These are phyloP conservation scores for Citrus australasica DNA, from an alignment of 345 rosid genomes.

Conservation along the genomic window DNA sequence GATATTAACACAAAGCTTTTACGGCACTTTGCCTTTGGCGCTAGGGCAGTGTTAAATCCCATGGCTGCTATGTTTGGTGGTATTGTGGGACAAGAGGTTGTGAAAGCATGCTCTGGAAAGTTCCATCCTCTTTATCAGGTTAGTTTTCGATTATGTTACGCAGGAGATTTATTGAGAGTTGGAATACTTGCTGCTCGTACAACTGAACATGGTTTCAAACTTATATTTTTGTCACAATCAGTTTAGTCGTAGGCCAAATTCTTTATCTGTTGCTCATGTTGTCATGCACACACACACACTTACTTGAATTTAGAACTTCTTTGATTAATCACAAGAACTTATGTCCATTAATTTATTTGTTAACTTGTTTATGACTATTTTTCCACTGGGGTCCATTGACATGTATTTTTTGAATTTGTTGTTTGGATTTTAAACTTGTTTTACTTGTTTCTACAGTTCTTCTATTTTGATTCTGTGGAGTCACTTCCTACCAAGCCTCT, in stretches of 20 bases:
- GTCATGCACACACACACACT: neutral
- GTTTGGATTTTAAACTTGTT: constrained; percentile 11
- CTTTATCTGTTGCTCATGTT: neutral
- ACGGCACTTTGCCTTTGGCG: constrained; percentile 85
- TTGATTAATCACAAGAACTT: neutral
- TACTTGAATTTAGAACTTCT: neutral
- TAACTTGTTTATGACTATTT: neutral
- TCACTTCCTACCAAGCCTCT: constrained; percentile 77
- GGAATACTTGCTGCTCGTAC: neutral
- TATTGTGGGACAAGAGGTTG: constrained; percentile 96
- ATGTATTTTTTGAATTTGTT: constrained; percentile 8
- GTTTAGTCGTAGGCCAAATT: neutral
- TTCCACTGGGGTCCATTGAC: neutral
- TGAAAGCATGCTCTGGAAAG: constrained; percentile 98
- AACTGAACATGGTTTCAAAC: neutral
- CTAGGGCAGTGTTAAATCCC: constrained; percentile 94
- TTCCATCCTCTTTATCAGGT: constrained; percentile 98
- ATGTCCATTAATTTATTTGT: neutral
- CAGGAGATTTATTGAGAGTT: neutral
- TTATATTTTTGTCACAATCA: neutral
- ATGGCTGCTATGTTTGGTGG: constrained; percentile 99
- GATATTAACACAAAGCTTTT: constrained; percentile 76
- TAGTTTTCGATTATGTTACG: constrained; percentile 2
- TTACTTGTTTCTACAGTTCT: constrained; percentile 57
- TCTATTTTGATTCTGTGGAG: constrained; percentile 94